phyloP scores from a whole-genome alignment of 1,284 basidiomycete genomes.

The Cutaneotrichosporon cutaneum region DNA sequence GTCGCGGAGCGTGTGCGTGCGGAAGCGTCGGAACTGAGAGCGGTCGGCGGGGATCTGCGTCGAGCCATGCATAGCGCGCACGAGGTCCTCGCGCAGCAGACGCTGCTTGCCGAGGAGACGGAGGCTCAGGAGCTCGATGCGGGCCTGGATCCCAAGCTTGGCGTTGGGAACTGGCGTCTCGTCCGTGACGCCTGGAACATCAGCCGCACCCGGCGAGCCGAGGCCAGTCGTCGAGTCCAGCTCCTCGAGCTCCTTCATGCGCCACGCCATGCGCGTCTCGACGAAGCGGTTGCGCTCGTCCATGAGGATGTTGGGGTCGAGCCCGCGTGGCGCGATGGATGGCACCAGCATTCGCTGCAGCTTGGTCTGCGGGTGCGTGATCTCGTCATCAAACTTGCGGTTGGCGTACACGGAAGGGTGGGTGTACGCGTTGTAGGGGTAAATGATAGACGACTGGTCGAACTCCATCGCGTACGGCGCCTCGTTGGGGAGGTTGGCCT shows the following conservation, averaged over 20 bases:
- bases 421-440: slow-evolving; percentile 92
- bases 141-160: slow-evolving; percentile 65
- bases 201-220: slow-evolving; percentile 61
- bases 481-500: slow-evolving; percentile 32
- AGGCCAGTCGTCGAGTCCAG: slow-evolving; percentile 80
- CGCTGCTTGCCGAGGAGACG: slow-evolving; percentile 88
- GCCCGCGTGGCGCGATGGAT: slow-evolving; percentile 84
- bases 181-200: slow-evolving; percentile 55
- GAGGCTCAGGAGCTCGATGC: slow-evolving; percentile 94
- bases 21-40: slow-evolving; percentile 80
- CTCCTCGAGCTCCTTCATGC: slow-evolving; percentile 82
- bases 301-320: slow-evolving; percentile 87
- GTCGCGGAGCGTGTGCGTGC: slow-evolving; percentile 85
- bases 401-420: slow-evolving; percentile 74
- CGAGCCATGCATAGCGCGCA: slow-evolving; percentile 83
- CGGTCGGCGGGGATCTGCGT: slow-evolving; percentile 90
- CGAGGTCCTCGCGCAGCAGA: slow-evolving; percentile 76
- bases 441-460: slow-evolving; percentile 75
- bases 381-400: slow-evolving; percentile 59
- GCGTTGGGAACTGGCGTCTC: slow-evolving; percentile 57
- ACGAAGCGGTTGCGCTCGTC: slow-evolving; percentile 90
- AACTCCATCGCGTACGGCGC: slow-evolving; percentile 64
- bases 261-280: slow-evolving; percentile 83
- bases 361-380: slow-evolving; percentile 48
- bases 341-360: slow-evolving; percentile 77